These are phyloP conservation scores for Zygotorulaspora mrakii DNA, from an alignment of 1,139 yeast genomes.

Conservation along the genomic window DNA sequence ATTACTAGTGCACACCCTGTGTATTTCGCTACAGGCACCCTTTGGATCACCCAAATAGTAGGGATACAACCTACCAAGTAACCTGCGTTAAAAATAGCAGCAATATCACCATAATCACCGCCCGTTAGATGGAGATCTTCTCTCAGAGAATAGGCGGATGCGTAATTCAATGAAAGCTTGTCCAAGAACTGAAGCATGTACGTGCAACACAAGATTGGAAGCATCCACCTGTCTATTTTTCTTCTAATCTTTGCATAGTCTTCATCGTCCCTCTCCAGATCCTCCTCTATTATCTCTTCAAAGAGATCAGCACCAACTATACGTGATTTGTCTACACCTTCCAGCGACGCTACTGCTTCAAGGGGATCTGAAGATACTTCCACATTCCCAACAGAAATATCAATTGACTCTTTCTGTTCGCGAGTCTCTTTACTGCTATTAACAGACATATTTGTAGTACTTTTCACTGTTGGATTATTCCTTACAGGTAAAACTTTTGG, in stretches of 20 bases:
- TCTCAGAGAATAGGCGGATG: constrained; percentile 38
- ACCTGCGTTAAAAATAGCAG: constrained; percentile 51
- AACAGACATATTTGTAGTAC: constrained; percentile 1
- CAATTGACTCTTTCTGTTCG: constrained; percentile 8
- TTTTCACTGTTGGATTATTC: too few relatives aligned
- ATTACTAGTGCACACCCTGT: constrained; percentile 39
- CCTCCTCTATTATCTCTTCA: constrained; percentile 16
- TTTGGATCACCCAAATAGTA: constrained; percentile 46
- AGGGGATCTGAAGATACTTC: constrained; percentile 9
- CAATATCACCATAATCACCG: constrained; percentile 26
- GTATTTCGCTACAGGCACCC: constrained; percentile 47
- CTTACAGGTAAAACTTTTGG: too few relatives aligned
- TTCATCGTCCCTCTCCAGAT: constrained; percentile 15
- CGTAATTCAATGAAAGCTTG: constrained; percentile 40
- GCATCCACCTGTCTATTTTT: constrained; percentile 39
- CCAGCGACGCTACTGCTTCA: constrained; percentile 6
- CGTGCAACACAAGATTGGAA: constrained; percentile 42
- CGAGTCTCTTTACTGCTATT: constrained; percentile 1
- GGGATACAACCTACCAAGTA: constrained; percentile 47
- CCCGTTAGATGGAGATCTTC: constrained; percentile 23
- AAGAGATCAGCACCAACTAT: constrained; percentile 20
- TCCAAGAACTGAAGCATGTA: constrained; percentile 42
- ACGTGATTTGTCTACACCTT: constrained; percentile 11
- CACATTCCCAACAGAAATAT: constrained; percentile 7
- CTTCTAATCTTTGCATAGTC: constrained; percentile 27